Base-by-base conservation (phyloP, 352 stramenopile species). In the Stramenopiles sp. region DNA sequence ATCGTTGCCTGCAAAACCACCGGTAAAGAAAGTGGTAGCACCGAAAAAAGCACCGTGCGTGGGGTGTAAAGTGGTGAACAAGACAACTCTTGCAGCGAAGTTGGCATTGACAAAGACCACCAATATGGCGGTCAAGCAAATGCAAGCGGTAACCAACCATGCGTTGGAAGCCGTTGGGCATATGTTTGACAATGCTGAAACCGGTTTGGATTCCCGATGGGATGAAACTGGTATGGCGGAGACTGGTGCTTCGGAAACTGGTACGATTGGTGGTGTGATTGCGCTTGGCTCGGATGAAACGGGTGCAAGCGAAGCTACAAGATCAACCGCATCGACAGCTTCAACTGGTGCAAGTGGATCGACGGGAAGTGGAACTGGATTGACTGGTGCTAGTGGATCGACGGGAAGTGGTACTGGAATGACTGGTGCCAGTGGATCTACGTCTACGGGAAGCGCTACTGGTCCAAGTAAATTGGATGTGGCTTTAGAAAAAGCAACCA, bases 21-120 rank as follows among this genome's bases (percentile, higher is more conserved):
- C 65, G 13, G 65, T 76, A 76, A 4, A 76, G 53, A 69, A 69
- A 69, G 53, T 69, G 65, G 65, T 76, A 4, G 13, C 4, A 76
- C 65, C 65, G 65, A 76, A 76, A 76, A 13, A 76, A 76, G 4
- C 65, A 76, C 53, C 53, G 53, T 69, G 53, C 53, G 53, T 69
- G 53, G 53, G 53, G 53, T 69, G 53, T 27, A 23, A 23, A 27
- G 53, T 69, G 20, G 53, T 69, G 27, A 69, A 69, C 53, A 69
- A 69, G 53, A 69, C 53, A 20, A 69, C 53, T 23, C 53, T 20
- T 20, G 53, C 20, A 27, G 53, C 53, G 27, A 69, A 69, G 53
- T 20, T 69, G 53, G 53, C 53, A 69, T 69, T 69, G 53, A 69
- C 53, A 27, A 69, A 69, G 53, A 69, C 53, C 53, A 69, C 53